Conservation (phyloP, 2,329 filamentous ascomycete genomes). For the Cordyceps militaris region DNA sequence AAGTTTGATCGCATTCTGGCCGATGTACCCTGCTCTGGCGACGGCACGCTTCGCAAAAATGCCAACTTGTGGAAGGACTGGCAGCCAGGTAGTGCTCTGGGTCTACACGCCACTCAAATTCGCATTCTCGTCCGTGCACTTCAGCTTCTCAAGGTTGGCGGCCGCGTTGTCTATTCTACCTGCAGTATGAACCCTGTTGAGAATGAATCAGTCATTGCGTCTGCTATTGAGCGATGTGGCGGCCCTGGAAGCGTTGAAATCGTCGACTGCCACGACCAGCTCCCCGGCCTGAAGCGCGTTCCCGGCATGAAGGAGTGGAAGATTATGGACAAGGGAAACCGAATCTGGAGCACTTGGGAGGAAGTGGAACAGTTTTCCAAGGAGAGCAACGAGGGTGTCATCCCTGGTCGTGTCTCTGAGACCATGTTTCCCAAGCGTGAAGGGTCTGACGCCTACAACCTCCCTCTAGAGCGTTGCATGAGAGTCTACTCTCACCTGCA, state of each 20-base stretch:
- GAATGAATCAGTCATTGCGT: slow-evolving; percentile 86
- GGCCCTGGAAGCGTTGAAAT: slow-evolving; percentile 75
- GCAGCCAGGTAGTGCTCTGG: slow-evolving; percentile 79
- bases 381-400: slow-evolving; percentile 44
- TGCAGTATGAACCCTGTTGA: slow-evolving; percentile 99
- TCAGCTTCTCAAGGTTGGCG: slow-evolving; percentile 93
- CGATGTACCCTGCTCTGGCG: slow-evolving; percentile 94
- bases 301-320: slow-evolving; percentile 78
- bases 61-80: slow-evolving; percentile 91
- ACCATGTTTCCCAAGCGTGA: slow-evolving; percentile 73
- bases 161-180: slow-evolving; percentile 92
- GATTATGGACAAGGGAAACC: slow-evolving; percentile 79
- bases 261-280: slow-evolving; percentile 70
- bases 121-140: slow-evolving; percentile 86
- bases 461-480: slow-evolving; percentile 86
- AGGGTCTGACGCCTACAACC: slow-evolving; percentile 45
- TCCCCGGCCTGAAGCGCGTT: slow-evolving; percentile 69
- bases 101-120: slow-evolving; percentile 78
- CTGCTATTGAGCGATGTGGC: slow-evolving; percentile 84
- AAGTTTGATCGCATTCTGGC: slow-evolving; percentile 96
- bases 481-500: slow-evolving; percentile 92
- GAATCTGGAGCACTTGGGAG: slow-evolving; percentile 73
- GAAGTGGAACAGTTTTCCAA: slow-evolving; percentile 67
- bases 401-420: slow-evolving; percentile 63
- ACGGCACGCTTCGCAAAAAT: slow-evolving; percentile 92